Conservation (phyloP, 73 alveolate genomes). For the Uronychia binucleata region DNA sequence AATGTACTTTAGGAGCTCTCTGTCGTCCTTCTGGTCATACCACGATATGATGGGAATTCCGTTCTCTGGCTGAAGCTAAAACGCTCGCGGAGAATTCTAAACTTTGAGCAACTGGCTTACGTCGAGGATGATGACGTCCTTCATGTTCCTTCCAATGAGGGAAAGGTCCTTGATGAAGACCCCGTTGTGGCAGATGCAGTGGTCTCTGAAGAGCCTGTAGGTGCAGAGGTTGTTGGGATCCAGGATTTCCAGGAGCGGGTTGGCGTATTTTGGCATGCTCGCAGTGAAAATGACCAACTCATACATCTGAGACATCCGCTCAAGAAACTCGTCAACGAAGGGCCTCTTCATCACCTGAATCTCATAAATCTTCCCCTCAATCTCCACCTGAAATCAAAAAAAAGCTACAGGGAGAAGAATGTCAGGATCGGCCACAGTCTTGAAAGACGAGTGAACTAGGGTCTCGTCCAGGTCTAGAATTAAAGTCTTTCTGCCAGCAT, state of each 20-base stretch:
- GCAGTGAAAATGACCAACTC: slow-evolving; percentile 65
- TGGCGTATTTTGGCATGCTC: slow-evolving; percentile 73
- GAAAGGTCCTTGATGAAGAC: slow-evolving; percentile 81
- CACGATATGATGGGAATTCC: slow-evolving; percentile 62
- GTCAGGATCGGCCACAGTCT: slow-evolving; percentile 49
- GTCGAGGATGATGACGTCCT: slow-evolving; percentile 72
- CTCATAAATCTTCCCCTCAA: slow-evolving; percentile 46
- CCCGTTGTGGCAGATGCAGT: slow-evolving; percentile 70
- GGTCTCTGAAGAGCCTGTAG: slow-evolving; percentile 76
- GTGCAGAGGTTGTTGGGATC: slow-evolving; percentile 60
- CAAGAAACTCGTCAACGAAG: slow-evolving; percentile 39
- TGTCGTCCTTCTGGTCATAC: slow-evolving; percentile 62
- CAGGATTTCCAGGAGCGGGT: slow-evolving; percentile 73
- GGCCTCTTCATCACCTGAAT: slow-evolving; percentile 54
- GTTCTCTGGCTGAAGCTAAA: slow-evolving; percentile 64
- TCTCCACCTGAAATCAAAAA: slow-evolving; percentile 10
- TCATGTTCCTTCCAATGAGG: slow-evolving; percentile 71
- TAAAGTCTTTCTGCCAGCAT: slow-evolving; percentile 35
- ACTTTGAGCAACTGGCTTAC: not conserved
- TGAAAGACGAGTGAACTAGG: slow-evolving; percentile 50
- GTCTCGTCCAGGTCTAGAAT: slow-evolving; percentile 63
- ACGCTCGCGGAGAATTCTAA: slow-evolving; percentile 56
- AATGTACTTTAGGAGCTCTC: slow-evolving; percentile 27
- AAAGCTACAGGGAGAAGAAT: slow-evolving; percentile 28
- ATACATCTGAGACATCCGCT: slow-evolving; percentile 24